Conservation (phyloP, 768 basidiomycete genomes). For the Heimioporus sp. region DNA sequence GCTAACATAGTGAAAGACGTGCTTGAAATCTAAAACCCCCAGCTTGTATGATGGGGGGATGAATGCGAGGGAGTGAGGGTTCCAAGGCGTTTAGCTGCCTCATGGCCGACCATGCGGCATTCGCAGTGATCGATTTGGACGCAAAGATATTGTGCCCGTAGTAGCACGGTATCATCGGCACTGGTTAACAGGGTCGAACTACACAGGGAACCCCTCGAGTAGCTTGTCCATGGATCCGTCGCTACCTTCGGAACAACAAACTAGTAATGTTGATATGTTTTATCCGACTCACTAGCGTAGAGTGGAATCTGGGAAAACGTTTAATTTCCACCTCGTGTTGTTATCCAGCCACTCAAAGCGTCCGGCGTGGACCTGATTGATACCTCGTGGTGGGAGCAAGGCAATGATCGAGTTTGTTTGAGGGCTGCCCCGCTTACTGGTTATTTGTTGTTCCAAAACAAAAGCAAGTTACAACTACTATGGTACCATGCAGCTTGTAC, state of each 20-base stretch:
- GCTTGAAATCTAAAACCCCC: neutral
- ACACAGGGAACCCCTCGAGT: constrained; percentile 6
- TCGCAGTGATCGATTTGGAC: neutral
- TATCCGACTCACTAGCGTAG: constrained; percentile 2
- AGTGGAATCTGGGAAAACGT: constrained; percentile 1
- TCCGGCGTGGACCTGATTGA: neutral
- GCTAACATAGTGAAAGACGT: constrained; percentile 3
- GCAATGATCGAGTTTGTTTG: neutral
- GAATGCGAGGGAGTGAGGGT: constrained; percentile 1
- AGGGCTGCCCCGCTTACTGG: neutral
- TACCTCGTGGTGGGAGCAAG: constrained; percentile 23
- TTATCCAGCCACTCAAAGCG: neutral
- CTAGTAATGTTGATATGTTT: neutral
- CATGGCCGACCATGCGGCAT: constrained; percentile 22
- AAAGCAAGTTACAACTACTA: neutral
- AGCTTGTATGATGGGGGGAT: constrained; percentile 6
- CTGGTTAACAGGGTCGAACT: constrained; percentile 3
- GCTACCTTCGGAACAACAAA: constrained; percentile 1
- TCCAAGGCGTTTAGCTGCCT: constrained; percentile 15
- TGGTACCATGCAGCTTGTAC: too few species aligned
- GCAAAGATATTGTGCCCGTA: neutral
- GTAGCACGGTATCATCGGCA: too few species aligned
- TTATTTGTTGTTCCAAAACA: neutral
- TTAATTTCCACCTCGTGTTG: constrained; percentile 5
- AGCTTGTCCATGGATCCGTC: constrained; percentile 2